Percentiles rank a stretch among this genome's conserved stretches.
These are phyloP conservation scores for Ceratobasidium theobromae DNA, from an alignment of 1,284 basidiomycete genomes.

Conservation along the genomic window DNA sequence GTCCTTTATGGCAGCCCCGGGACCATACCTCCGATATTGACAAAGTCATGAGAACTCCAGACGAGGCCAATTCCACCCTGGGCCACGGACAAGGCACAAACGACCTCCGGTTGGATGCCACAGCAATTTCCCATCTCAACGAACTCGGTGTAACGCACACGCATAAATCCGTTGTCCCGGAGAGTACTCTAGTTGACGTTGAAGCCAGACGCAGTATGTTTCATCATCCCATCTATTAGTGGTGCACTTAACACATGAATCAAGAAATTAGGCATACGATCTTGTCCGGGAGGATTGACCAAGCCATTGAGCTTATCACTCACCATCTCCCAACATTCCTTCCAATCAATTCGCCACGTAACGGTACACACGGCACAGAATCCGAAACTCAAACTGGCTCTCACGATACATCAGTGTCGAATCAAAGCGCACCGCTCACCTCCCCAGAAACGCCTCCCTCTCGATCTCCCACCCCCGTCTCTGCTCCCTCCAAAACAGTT, in stretches of 20 bases:
- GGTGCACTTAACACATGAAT: background rate
- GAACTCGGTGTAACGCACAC: background rate
- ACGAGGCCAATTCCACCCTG: slow-evolving; percentile 13
- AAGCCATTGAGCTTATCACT: slow-evolving; percentile 15
- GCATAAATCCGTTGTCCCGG: background rate
- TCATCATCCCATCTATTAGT: background rate
- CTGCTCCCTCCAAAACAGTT: background rate
- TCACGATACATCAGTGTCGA: slow-evolving; percentile 7
- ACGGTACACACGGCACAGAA: background rate
- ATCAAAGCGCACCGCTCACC: background rate
- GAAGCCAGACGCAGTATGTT: slow-evolving; percentile 16
- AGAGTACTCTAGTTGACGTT: background rate
- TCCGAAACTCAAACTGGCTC: background rate
- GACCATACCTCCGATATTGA: background rate
- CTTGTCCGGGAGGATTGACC: slow-evolving; percentile 8
- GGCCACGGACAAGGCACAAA: slow-evolving; percentile 1
- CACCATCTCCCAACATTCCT: slow-evolving; percentile 17
- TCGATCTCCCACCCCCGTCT: slow-evolving; percentile 7
- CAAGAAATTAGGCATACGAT: slow-evolving; percentile 16
- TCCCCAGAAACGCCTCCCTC: background rate
- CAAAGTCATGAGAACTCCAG: background rate
- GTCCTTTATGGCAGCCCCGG: background rate
- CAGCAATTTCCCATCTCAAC: background rate
- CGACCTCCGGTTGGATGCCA: background rate
- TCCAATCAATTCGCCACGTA: background rate